Evolutionary conservation across 306 rosid species (phyloP).

Genomic region (Sphenostylis stenocarpa): DNA sequence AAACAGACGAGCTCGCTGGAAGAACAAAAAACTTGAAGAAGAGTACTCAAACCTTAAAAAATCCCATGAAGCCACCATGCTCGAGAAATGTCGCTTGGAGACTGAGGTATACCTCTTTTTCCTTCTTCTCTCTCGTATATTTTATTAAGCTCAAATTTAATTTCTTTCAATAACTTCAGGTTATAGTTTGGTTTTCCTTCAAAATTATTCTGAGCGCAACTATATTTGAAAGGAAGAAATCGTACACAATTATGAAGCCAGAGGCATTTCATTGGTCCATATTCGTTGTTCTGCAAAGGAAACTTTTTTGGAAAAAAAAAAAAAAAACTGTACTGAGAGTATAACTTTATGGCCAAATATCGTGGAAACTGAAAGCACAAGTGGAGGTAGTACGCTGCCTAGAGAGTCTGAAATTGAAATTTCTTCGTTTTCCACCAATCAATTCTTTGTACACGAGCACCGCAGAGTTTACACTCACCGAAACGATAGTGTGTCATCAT

Average conservation of each 20-base stretch:
- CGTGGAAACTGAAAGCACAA: background rate
- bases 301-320: background rate
- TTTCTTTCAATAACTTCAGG: background rate
- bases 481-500: background rate
- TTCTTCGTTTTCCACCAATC: background rate
- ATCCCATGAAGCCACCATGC: constrained; percentile 48
- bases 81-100: constrained; percentile 70
- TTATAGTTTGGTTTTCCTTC: constrained; percentile 23
- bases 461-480: background rate
- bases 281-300: constrained; percentile 18
- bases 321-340: background rate
- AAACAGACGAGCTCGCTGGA: constrained; percentile 94
- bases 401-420: background rate
- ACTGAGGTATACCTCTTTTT: constrained; percentile 57
- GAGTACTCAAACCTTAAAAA: constrained; percentile 67
- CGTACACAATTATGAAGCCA: background rate
- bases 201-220: background rate
- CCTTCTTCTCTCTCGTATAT: background rate
- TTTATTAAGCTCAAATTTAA: background rate
- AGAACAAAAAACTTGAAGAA: constrained; percentile 87
- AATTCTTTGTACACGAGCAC: background rate
- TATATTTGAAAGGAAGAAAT: background rate
- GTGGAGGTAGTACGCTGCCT: background rate
- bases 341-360: background rate
- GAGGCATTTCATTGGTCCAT: constrained; percentile 21